Conservation (phyloP, 805 yeast genomes). For the Wickerhamiella cacticola region DNA sequence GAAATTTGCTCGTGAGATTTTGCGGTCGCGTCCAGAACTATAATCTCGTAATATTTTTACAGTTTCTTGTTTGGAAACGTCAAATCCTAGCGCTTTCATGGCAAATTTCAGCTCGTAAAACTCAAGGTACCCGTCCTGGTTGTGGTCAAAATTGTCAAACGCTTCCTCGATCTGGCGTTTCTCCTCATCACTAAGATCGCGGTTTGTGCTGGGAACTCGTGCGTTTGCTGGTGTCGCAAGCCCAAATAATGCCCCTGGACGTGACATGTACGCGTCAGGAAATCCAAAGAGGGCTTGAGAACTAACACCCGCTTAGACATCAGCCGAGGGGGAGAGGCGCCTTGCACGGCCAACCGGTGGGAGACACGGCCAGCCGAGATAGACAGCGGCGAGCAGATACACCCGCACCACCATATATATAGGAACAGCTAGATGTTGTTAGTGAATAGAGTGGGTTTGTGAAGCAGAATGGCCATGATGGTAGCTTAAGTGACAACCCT, state of each 20-base stretch:
- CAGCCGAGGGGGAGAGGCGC: neutral
- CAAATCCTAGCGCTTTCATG: constrained; percentile 87
- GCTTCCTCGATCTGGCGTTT: constrained; percentile 88
- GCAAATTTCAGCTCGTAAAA: constrained; percentile 93
- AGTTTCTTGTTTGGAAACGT: constrained; percentile 65
- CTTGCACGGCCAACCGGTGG: neutral
- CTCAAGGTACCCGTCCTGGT: constrained; percentile 78
- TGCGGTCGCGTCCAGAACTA: constrained; percentile 37
- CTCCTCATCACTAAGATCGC: constrained; percentile 56
- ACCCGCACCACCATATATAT: no score
- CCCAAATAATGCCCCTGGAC: neutral
- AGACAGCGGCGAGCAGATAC: no score
- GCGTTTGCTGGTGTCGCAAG: constrained; percentile 2
- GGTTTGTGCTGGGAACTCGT: neutral
- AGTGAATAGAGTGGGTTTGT: no score
- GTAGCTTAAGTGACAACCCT: no score
- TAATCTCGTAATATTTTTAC: constrained; percentile 67
- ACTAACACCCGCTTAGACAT: neutral
- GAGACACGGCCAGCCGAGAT: no score
- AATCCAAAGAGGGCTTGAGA: neutral
- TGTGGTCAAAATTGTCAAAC: constrained; percentile 81
- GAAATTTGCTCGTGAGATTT: constrained; percentile 69
- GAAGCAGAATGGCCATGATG: no score
- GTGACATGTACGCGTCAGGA: neutral
- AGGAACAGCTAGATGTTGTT: no score